These are phyloP conservation scores for Phalaenopsis hybrid DNA, from an alignment of 116 monocot species.

Conservation along the genomic window DNA sequence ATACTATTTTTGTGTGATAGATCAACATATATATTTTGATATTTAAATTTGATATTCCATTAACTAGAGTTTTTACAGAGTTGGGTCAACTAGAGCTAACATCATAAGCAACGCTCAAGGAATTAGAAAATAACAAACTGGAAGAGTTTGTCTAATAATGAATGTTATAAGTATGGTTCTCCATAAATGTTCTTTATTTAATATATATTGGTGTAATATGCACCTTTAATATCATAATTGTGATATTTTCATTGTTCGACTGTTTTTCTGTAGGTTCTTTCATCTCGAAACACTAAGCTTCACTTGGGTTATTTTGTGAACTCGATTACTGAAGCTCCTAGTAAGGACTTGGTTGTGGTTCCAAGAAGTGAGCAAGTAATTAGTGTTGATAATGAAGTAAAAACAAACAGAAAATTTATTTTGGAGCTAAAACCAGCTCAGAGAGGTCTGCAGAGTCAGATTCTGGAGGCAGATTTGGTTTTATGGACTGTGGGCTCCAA, in stretches of 20 bases:
- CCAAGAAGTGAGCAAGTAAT: conserved; percentile 10
- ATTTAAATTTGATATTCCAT: background rate
- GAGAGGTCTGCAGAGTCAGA: conserved; percentile 55
- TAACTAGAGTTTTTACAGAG: background rate
- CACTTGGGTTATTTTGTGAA: conserved; percentile 76
- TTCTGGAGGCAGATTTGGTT: conserved; percentile 73
- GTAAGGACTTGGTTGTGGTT: conserved; percentile 18
- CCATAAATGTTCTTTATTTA: background rate
- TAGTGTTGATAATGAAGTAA: conserved; percentile 7
- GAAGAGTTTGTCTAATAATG: background rate
- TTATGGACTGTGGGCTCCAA: conserved; percentile 95
- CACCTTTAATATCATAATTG: background rate
- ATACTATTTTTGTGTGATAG: background rate
- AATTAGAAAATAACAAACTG: background rate
- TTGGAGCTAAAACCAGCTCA: conserved; percentile 86
- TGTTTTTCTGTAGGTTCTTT: conserved; percentile 51
- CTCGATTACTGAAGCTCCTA: conserved; percentile 44
- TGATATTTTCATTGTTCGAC: background rate
- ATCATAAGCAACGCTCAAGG: background rate
- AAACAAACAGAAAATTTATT: conserved; percentile 27
- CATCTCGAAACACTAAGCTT: conserved; percentile 68
- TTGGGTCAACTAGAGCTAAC: background rate
- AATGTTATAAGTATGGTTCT: background rate
- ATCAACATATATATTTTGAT: background rate
- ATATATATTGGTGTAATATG: background rate